Conservation (phyloP, 2,329 filamentous ascomycete species). For the Trichoderma sp. region DNA sequence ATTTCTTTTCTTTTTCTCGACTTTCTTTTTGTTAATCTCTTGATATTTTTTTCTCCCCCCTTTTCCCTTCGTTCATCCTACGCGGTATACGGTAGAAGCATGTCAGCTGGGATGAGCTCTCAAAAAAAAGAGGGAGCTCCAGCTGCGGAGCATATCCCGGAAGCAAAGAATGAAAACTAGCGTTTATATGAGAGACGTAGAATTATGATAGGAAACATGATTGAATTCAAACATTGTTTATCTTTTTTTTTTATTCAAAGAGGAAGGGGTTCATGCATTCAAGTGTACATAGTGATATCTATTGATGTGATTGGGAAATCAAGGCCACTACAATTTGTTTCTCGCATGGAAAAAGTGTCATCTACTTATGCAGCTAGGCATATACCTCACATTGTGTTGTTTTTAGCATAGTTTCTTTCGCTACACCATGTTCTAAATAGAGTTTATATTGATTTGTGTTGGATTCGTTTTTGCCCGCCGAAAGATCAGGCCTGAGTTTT, state of each 20-base stretch:
- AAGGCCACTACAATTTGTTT: background rate
- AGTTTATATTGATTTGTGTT: constrained; percentile 1
- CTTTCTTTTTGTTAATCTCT: background rate
- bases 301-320: background rate
- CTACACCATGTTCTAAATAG: background rate
- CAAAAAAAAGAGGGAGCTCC: background rate
- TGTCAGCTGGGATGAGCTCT: constrained; percentile 13
- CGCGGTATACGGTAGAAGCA: constrained; percentile 11
- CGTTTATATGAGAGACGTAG: constrained; percentile 20
- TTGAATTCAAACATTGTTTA: background rate
- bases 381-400: background rate
- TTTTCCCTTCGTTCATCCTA: constrained; percentile 7
- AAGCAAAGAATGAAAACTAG: constrained; percentile 17
- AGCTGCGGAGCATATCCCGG: constrained; percentile 10
- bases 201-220: constrained; percentile 19
- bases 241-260: background rate
- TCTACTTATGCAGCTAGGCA: background rate
- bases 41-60: background rate
- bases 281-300: background rate
- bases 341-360: background rate
- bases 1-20: background rate
- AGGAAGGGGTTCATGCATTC: background rate
- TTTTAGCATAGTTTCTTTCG: background rate
- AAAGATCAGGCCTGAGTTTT: background rate
- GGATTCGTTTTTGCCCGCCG: constrained; percentile 8